Evolutionary conservation across 805 yeast genomes (phyloP).

Genomic region (Saccharomycopsis babjevae): DNA sequence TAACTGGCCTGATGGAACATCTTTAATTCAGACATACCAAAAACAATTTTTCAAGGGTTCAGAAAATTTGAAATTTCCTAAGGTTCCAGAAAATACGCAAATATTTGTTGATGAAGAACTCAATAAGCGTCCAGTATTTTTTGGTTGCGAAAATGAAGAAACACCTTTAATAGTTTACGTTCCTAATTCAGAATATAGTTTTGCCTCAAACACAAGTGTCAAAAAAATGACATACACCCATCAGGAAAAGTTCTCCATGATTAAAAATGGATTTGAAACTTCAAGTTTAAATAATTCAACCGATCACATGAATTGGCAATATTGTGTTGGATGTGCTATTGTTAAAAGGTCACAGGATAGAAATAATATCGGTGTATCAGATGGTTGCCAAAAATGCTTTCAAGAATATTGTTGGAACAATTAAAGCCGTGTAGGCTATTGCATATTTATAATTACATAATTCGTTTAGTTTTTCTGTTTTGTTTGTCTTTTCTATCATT

Average conservation of each 20-base stretch:
- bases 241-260: constrained; percentile 46
- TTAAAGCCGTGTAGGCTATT: constrained; percentile 28
- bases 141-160: constrained; percentile 53
- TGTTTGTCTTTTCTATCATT: neutral
- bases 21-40: constrained; percentile 11
- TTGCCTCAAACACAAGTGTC: constrained; percentile 60
- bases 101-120: constrained; percentile 52
- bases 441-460: neutral
- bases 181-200: constrained; percentile 62
- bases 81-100: constrained; percentile 62
- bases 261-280: constrained; percentile 65
- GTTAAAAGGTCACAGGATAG: constrained; percentile 72
- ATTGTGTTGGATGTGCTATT: constrained; percentile 77
- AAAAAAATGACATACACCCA: constrained; percentile 51
- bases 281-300: constrained; percentile 59
- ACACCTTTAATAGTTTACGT: constrained; percentile 60
- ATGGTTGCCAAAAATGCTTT: constrained; percentile 65
- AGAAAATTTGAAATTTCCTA: constrained; percentile 48
- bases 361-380: constrained; percentile 42
- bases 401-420: constrained; percentile 72
- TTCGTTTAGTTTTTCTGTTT: neutral
- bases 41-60: constrained; percentile 29
- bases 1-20: constrained; percentile 16
- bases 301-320: constrained; percentile 54
- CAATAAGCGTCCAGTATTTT: constrained; percentile 64